Base-by-base conservation (phyloP, 441 rosid genomes). In the Arabidopsis lyrata region DNA sequence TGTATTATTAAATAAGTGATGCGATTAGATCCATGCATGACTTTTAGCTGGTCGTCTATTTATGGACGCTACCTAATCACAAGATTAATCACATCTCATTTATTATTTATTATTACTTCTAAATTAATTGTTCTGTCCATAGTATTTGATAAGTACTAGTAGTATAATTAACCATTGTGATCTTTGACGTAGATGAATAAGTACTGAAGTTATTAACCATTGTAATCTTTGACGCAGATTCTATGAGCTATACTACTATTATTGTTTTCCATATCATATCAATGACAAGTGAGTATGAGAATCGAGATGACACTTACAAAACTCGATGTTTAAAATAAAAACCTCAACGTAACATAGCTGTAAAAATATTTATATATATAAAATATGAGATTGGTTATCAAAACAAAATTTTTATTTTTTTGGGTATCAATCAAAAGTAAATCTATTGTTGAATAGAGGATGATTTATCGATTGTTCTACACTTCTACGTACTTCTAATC, bases 21-120 rank as follows among this genome's bases (percentile, higher is more conserved):
- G 64, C 57, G 71, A 24, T 59, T 36, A 72, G 70, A 63, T 73
- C 64, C 38, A 63, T 73, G 64, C 20, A 63, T 55, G 63, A 20
- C 48, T 55, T 44, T 55, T 35, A 64, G 47, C 11, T 31, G 45
- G 20, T 47, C 66, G 59, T 73, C 49, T 47, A 56, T 65, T 55
- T 62, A 63, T 56, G 58, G 66, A 47, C 47, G 18, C 66, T 47
- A 57, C 52, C 59, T 48, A 66, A 66, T 36, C 59, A 16, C 64
- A 54, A 31, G 44, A 10, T 29, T 62, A 52, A 44, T 54, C n/a
- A 10, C 45, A 63, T n/a, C 31, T 16, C 53, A 54, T 18, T 54
- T 53, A 42, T 20, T 18, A 29, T 42, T 14, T 6, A 5, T 35
- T 10, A 47, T n/a, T 45, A 14, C n/a, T 53, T 8, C 27, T 8